Evolutionary conservation across 805 yeast species (phyloP).

Genomic region (Ogataea methanolica): DNA sequence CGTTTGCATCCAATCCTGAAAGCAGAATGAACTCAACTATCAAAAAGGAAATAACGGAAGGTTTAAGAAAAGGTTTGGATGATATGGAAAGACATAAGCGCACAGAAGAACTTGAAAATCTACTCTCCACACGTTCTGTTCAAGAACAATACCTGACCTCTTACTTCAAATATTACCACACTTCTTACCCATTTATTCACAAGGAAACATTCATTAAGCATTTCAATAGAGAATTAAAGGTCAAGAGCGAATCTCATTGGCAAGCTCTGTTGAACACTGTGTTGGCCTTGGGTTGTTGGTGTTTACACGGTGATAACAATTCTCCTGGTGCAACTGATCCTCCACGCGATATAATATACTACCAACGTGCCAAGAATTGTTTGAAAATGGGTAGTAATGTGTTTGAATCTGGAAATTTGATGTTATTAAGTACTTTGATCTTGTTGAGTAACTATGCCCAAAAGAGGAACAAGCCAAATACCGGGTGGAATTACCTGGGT

Average conservation of each 20-base stretch:
- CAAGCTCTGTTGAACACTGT: conserved; percentile 52
- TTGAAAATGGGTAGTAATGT: conserved; percentile 37
- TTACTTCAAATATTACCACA: conserved; percentile 56
- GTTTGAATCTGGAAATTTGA: conserved; percentile 56
- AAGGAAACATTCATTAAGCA: conserved; percentile 48
- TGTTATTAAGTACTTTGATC: conserved; percentile 48
- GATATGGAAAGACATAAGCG: conserved; percentile 12
- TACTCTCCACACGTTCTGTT: conserved; percentile 15
- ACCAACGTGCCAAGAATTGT: conserved; percentile 45
- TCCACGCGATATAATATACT: conserved; percentile 50
- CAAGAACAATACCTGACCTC: conserved; percentile 33
- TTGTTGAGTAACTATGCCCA: conserved; percentile 58
- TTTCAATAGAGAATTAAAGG: conserved; percentile 37
- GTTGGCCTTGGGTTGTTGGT: conserved; percentile 68
- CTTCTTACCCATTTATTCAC: conserved; percentile 57
- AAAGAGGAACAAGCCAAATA: conserved; percentile 60
- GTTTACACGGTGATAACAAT: conserved; percentile 47
- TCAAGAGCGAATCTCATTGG: conserved; percentile 44
- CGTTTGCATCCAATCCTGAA: conserved; percentile 3
- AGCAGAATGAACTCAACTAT: conserved; percentile 11
- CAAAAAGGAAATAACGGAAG: conserved; percentile 19
- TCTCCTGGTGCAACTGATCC: conserved; percentile 9
- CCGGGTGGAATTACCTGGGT: conserved; percentile 67
- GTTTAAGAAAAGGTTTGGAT: conserved; percentile 17
- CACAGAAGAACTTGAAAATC: conserved; percentile 13